Percentiles rank a stretch among this genome's conserved stretches.
These are phyloP conservation scores for Euphorbia schlechtendalii DNA, from an alignment of 441 rosid genomes.

Conservation along the genomic window DNA sequence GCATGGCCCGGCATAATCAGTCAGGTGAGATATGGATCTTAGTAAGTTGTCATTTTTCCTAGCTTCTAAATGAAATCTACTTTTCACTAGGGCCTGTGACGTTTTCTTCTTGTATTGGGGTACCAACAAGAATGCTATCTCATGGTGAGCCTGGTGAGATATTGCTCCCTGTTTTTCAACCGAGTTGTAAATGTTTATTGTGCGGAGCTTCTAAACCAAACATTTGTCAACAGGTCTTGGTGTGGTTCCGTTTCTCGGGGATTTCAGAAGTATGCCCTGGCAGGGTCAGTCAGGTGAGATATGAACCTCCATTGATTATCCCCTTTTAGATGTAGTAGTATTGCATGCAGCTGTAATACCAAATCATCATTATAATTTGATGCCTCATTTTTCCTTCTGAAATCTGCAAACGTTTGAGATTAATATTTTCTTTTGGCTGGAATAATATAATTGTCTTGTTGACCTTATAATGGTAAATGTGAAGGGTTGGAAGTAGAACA, in stretches of 20 bases:
- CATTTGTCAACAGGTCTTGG: neutral
- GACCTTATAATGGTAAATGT: neutral
- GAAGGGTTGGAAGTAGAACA: neutral
- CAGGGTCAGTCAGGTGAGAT: constrained; percentile 8
- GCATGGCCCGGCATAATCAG: constrained; percentile 3
- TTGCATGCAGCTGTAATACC: neutral
- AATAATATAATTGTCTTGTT: neutral
- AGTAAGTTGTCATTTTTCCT: neutral
- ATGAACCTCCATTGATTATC: neutral
- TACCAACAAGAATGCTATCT: neutral
- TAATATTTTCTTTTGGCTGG: neutral
- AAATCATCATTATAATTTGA: neutral
- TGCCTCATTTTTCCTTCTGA: neutral
- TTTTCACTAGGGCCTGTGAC: neutral
- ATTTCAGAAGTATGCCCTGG: neutral
- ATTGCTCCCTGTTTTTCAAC: neutral
- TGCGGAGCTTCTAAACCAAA: neutral
- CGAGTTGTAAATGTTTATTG: neutral
- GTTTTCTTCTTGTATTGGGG: neutral
- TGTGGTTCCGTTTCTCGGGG: neutral
- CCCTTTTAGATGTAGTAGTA: neutral
- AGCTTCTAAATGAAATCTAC: neutral
- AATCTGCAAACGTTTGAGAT: neutral
- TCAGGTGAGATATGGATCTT: constrained; percentile 5
- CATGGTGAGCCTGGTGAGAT: neutral